Base-by-base conservation (phyloP, 2,329 filamentous ascomycete genomes). In the Penicillium palitans region DNA sequence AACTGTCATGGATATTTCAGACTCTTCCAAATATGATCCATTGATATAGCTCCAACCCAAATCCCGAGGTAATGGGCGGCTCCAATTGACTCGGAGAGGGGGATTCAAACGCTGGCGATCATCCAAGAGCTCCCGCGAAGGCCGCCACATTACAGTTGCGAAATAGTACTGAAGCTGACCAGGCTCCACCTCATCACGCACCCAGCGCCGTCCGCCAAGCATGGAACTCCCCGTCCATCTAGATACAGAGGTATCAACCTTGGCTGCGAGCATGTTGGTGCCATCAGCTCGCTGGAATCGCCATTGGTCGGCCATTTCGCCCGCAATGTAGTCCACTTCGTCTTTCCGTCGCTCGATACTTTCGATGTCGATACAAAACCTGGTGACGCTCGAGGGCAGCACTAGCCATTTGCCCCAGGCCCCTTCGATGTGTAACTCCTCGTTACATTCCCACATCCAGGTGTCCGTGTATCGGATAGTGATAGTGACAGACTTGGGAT, bases 381-480 rank as follows among this genome's bases (percentile, higher is more conserved):
- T 73, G 1, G 67, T 63, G 17, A 81, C 69, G 4, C 72, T 74
- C 0, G 59, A 4, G 0, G 75, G 70, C 29, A 81, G 59, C 0
- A 61, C 56, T 1, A 72, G 49, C 0, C 15, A 39, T 5, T 63
- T 29, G n/a, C 80, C 71, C 79, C 79, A 81, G 0, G 37, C 10
- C 1, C 68, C 70, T 0, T 70, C 63, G 29, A 81, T 74, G 5
- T 62, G 58, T 6, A 82, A 66, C 2, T 69, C 70, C 4, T 63
- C 42, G 51, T 80, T 72, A 0, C 49, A 0, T 61, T 81, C 77
- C 79, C 79, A 80, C 19, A 50, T 68, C 78, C 78, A 81, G 72
- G 79, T 82, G 59, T 83, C 81, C 2, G 79, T 74, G 57, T 83
- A 81, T 0, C 80, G 76, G 8, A 83, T 74, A 0, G 80, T 83